Percentiles rank a stretch among this genome's conserved stretches.
These are phyloP conservation scores for Rhizopus microsporus DNA, from an alignment of 371 early-diverging fungal genomes.

Conservation along the genomic window DNA sequence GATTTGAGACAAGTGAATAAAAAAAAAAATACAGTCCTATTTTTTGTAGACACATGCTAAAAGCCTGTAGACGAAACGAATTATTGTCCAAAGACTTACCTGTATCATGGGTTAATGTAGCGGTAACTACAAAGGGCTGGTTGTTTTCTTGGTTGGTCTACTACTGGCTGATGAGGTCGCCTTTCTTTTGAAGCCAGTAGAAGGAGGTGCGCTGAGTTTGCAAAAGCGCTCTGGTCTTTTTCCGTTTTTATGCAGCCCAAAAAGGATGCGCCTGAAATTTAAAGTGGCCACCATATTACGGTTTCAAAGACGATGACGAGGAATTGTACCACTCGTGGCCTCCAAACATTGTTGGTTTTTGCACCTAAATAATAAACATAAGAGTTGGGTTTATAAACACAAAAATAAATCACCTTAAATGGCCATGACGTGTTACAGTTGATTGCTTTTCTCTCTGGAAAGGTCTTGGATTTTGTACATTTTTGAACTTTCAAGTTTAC, in stretches of 20 bases:
- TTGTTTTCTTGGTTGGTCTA: not conserved
- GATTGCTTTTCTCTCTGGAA: not conserved
- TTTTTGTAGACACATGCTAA: not conserved
- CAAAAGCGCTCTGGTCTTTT: conserved; percentile 2
- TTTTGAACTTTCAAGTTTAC: not conserved
- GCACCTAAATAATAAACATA: not conserved
- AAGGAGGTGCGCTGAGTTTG: not conserved
- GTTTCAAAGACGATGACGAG: conserved; percentile 1
- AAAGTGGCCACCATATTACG: not conserved
- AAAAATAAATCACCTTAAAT: not conserved
- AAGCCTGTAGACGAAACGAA: not conserved
- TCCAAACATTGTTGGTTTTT: conserved; percentile 4
- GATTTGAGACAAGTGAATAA: not conserved
- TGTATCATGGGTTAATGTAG: not conserved
- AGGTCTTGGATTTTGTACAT: not conserved
- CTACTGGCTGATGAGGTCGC: not conserved
- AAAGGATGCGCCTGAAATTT: conserved; percentile 1
- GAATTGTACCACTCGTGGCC: not conserved
- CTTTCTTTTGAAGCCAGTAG: not conserved
- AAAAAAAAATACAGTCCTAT: not conserved
- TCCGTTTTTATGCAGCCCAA: not conserved
- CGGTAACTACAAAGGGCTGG: not conserved
- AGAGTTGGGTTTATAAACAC: not conserved
- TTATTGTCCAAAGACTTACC: not conserved
- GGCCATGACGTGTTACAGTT: not conserved